phyloP scores from a whole-genome alignment of 225 moss, liverwort and hornwort species.

The Physcomitrellopsis africana region DNA sequence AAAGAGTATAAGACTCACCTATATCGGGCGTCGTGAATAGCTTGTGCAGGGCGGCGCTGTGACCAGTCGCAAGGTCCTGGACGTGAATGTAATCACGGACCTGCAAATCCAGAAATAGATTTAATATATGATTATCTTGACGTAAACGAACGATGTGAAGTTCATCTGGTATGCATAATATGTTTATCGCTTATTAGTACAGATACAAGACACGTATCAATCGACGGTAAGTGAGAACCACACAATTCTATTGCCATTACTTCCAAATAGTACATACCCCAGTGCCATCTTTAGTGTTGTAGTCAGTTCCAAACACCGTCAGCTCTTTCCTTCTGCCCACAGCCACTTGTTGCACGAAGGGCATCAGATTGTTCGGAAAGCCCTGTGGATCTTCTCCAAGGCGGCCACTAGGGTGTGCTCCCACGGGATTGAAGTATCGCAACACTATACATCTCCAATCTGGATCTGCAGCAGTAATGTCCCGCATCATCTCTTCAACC shows the following conservation, averaged over 20 bases:
- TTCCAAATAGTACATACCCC: constrained; percentile 58
- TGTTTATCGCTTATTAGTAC: neutral
- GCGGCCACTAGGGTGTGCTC: constrained; percentile 90
- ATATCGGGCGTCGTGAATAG: constrained; percentile 75
- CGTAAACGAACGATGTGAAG: neutral
- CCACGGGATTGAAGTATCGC: constrained; percentile 95
- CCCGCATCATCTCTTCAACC: constrained; percentile 68
- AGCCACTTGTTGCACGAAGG: constrained; percentile 95
- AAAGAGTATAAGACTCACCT: constrained; percentile 41
- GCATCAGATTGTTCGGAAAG: constrained; percentile 96
- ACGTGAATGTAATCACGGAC: constrained; percentile 96
- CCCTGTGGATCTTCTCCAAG: constrained; percentile 96
- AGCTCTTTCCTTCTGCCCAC: constrained; percentile 88
- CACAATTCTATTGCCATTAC: neutral
- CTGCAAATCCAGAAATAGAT: constrained; percentile 37
- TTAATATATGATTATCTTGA: neutral
- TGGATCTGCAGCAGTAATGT: constrained; percentile 72
- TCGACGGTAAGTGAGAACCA: neutral
- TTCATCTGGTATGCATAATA: neutral
- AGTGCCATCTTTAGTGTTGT: constrained; percentile 91
- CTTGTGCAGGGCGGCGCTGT: constrained; percentile 83
- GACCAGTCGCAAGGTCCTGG: constrained; percentile 91
- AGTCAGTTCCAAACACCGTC: constrained; percentile 88
- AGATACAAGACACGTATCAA: neutral
- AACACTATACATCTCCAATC: constrained; percentile 92